These are phyloP conservation scores for Oryza longistaminata DNA, from an alignment of 176 grass and related monocot species.

Conservation along the genomic window DNA sequence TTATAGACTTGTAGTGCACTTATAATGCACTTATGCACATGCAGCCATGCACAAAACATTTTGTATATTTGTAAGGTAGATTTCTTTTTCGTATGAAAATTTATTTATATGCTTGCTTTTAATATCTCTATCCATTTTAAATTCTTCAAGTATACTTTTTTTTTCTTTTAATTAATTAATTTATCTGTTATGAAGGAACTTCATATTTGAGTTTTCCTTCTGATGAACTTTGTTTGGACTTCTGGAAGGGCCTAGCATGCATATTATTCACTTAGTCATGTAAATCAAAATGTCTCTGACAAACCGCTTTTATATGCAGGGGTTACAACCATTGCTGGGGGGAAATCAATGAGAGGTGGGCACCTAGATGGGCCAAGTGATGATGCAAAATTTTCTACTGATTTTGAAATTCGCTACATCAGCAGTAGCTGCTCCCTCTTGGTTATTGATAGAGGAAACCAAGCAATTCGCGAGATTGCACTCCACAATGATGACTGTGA, in stretches of 20 bases:
- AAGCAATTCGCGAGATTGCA: conserved; percentile 91
- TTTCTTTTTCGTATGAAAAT: background rate
- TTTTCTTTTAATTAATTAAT: conserved; percentile 2
- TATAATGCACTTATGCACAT: background rate
- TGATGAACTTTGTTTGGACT: conserved; percentile 3
- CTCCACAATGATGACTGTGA: conserved; percentile 80
- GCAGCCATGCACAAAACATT: background rate
- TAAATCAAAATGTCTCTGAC: conserved; percentile 12
- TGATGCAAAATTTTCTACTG: conserved; percentile 93
- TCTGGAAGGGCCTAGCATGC: background rate
- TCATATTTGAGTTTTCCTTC: conserved; percentile 1
- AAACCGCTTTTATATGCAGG: conserved; percentile 50
- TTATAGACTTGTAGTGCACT: background rate
- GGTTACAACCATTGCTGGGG: conserved; percentile 93
- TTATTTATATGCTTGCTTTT: background rate
- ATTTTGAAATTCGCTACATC: conserved; percentile 87
- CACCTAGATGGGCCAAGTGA: conserved; percentile 86
- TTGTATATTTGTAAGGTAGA: background rate
- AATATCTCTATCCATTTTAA: background rate
- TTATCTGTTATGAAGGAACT: conserved; percentile 13
- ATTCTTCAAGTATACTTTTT: background rate
- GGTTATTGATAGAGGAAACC: conserved; percentile 90
- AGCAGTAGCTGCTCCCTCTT: conserved; percentile 90
- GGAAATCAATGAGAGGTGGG: conserved; percentile 73
- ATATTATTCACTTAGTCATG: background rate